Evolutionary conservation across 2,329 filamentous ascomycete genomes (phyloP).

Genomic region (Penicillium sp.): DNA sequence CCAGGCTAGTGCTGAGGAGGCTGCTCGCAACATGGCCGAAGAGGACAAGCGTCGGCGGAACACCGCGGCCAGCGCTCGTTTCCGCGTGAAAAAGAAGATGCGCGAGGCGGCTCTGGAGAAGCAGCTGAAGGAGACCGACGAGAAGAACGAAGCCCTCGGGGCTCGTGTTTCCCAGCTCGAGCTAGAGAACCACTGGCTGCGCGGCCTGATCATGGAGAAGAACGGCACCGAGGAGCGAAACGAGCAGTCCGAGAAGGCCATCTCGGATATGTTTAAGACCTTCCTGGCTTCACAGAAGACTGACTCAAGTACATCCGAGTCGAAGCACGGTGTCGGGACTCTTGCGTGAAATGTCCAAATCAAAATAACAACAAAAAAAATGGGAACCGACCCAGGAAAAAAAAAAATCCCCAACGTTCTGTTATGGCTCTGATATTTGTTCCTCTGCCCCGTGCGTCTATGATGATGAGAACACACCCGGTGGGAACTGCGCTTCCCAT

Average conservation of each 20-base stretch:
- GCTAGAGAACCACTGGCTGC: constrained; percentile 81
- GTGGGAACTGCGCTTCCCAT: too few relatives aligned
- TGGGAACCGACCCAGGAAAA: constrained; percentile 1
- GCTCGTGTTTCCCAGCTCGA: constrained; percentile 74
- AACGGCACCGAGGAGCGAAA: constrained; percentile 52
- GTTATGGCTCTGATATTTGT: constrained; percentile 14
- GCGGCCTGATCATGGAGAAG: constrained; percentile 80
- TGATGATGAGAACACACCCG: background rate
- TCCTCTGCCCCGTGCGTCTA: constrained; percentile 18
- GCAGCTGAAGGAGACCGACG: constrained; percentile 79
- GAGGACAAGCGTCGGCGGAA: constrained; percentile 91
- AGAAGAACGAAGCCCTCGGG: constrained; percentile 77
- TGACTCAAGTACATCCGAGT: constrained; percentile 34
- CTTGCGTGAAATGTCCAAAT: constrained; percentile 15
- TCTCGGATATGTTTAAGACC: constrained; percentile 47
- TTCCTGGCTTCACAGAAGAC: constrained; percentile 42
- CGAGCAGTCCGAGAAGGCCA: constrained; percentile 50
- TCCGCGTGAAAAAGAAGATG: constrained; percentile 96
- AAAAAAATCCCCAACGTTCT: constrained; percentile 13
- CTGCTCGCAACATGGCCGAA: constrained; percentile 75
- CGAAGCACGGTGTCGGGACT: constrained; percentile 41
- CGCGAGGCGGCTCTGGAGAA: constrained; percentile 83
- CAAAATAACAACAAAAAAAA: constrained; percentile 23
- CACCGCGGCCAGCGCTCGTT: constrained; percentile 86
- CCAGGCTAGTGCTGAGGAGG: constrained; percentile 66